Evolutionary conservation across 352 stramenopile species (phyloP), one percentile per base, ranked within the genome.

Genomic region (Phytophthora hibernalis): DNA sequence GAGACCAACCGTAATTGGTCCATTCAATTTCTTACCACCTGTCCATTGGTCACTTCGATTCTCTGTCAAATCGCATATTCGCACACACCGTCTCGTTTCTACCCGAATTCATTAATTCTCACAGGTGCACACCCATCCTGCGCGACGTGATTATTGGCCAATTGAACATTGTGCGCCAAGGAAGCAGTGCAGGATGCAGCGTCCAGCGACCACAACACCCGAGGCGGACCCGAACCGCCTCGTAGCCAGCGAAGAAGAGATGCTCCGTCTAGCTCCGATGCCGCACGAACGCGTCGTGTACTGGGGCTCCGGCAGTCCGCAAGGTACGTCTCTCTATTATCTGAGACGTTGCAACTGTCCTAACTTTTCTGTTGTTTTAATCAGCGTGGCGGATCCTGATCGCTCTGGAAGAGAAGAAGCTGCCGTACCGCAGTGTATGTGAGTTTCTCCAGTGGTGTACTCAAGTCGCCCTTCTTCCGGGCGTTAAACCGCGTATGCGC

Each of bases 341-440:
- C 38, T 33, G 28, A n/a, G 35, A 3, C 18, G 13, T 45, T 42
- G 21, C 35, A 1, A 30, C 12, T n/a, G 55, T 26, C 22, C 43
- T 53, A n/a, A 33, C 21, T 33, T 56, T 31, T 30, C 30, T 21
- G n/a, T 52, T 33, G 44, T 44, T 51, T 53, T 47, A 12, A 18
- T 16, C 52, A 95, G 87, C 87, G 0, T 95, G 87, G 87, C 83
- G 87, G n/a, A 87, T 93, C 26, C 67, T 93, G 15, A 92, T 95
- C 49, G 84, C 82, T 28, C 61, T 95, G 35, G 84, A 95, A 42
- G 87, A 95, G 67, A 95, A 95, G 68, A 62, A 74, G 20, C 48
- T 95, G 45, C 68, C 82, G 60, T 93, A 93, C 65, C 87, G 84
- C 49, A 92, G 87, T 95, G 10, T 95, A 84, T 45, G 83, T 92